These are phyloP conservation scores for Sambucus nigra DNA, from an alignment of 129 eudicot species.

Conservation along the genomic window DNA sequence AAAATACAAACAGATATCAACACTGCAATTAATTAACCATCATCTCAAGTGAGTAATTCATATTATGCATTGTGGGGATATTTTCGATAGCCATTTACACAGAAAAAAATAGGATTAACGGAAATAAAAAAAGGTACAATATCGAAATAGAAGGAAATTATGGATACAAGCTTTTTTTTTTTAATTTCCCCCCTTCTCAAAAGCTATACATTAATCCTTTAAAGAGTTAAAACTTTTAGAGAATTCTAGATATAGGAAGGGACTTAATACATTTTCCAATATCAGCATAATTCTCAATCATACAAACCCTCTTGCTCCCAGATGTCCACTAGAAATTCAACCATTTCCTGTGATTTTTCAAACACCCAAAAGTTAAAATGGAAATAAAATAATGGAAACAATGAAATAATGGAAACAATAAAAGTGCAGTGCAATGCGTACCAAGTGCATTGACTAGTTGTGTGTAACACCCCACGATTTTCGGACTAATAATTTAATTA, in stretches of 20 bases:
- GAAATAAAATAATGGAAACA: too few species aligned
- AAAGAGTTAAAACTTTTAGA: constrained; percentile 1
- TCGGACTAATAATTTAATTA: too few species aligned
- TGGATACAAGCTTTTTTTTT: constrained; percentile 1
- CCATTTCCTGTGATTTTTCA: constrained; percentile 68
- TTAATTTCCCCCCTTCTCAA: constrained; percentile 4
- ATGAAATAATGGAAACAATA: too few species aligned
- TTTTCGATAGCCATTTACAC: constrained; percentile 4
- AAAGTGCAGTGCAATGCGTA: too few species aligned
- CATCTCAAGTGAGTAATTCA: too few species aligned
- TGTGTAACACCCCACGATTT: too few species aligned
- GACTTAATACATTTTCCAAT: constrained; percentile 1
- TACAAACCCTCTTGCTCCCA: constrained; percentile 61
- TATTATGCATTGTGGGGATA: background rate
- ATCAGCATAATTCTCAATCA: constrained; percentile 19
- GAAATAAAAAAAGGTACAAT: background rate
- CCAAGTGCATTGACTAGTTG: too few species aligned
- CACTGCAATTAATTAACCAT: too few species aligned
- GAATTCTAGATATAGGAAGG: constrained; percentile 1
- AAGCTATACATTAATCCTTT: constrained; percentile 27
- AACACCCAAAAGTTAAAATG: too few species aligned
- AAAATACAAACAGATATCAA: too few species aligned
- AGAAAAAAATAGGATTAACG: too few species aligned
- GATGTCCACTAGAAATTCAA: constrained; percentile 51
- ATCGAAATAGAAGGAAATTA: background rate